Evolutionary conservation across 2,329 filamentous ascomycete species (phyloP).

Genomic region (Colletotrichum tabaci): DNA sequence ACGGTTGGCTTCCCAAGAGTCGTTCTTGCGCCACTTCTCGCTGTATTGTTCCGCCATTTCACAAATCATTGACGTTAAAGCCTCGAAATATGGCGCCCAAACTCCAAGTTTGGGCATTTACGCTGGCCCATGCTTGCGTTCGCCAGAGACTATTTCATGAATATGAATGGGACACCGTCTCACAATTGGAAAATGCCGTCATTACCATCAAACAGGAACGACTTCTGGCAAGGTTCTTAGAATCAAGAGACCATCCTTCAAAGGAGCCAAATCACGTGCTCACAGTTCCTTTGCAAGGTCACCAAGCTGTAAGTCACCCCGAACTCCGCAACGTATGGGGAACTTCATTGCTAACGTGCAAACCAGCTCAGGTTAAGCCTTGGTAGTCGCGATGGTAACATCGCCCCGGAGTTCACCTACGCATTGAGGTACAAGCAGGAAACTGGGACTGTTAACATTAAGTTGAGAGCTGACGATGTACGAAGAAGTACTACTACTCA

Average conservation of each 20-base stretch:
- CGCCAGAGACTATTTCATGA: background rate
- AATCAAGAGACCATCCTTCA: background rate
- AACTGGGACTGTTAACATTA: background rate
- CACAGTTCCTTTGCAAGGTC: conserved; percentile 3
- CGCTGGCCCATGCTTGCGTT: conserved; percentile 2
- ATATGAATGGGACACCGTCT: background rate
- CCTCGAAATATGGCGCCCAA: conserved; percentile 11
- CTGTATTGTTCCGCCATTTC: too few relatives aligned
- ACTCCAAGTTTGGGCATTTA: conserved; percentile 15
- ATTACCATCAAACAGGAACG: conserved; percentile 14
- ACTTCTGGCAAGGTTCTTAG: conserved; percentile 1
- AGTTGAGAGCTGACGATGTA: conserved; percentile 1
- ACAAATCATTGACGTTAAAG: too few relatives aligned
- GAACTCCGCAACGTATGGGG: too few relatives aligned
- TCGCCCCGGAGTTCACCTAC: conserved; percentile 1
- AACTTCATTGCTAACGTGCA: background rate
- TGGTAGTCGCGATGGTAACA: conserved; percentile 9
- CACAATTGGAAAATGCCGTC: conserved; percentile 10
- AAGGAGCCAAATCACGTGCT: conserved; percentile 21
- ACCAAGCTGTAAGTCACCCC: background rate
- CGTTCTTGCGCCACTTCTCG: background rate
- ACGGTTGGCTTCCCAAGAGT: background rate
- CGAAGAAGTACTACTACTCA: background rate
- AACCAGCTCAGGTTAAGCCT: conserved; percentile 13
- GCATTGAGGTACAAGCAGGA: conserved; percentile 2